Base-by-base conservation (phyloP, 1,284 basidiomycete species). In the Ceratobasidium sp. region DNA sequence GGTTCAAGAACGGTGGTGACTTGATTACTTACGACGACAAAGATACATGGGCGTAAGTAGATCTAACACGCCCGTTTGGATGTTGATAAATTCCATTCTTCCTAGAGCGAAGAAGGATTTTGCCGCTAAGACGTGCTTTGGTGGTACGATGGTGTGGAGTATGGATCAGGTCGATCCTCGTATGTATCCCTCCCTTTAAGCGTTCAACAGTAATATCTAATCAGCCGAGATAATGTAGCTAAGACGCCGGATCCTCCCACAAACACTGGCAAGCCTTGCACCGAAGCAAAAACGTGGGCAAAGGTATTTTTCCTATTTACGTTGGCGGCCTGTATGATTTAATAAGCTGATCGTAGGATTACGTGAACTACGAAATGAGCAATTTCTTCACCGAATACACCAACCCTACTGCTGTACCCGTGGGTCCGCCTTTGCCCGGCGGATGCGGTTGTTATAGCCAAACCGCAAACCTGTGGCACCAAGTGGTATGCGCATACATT, bases 1-100 rank as follows among this genome's bases (percentile, higher is more conserved):
- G 68, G 68, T 70, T 70, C 68, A 70, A 70, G 68, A 70, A 58
- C 68, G 68, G 51, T 28, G 68, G 68, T 28, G 68, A 68, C 44
- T 68, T 68, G 66, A 68, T 68, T 51, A 68, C 66, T 46, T 68
- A 68, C 44, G 66, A 68, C 33, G 68, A 70, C 49, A 58, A 70
- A 39, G 68, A 70, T 40, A 70, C 68, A 56, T 70, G 68, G 68
- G 53, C 49, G 68, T 70, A 56, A 56, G 68, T 42, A 23, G 9
- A 10, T n/a, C 20, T 7, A 15, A 10, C 53, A 9, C 7, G 40
- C 39, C 15, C 6, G 7, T n/a, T n/a, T 39, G 13, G 7, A 28
- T 56, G 39, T 10, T 53, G 46, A 51, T 42, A 40, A 56, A 70
- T n/a, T 4, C 15, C 13, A 10, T 7, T 12, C 20, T 20, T 15